phyloP scores from a whole-genome alignment of 164 flowering plant genomes.

The Akebia trifoliata region DNA sequence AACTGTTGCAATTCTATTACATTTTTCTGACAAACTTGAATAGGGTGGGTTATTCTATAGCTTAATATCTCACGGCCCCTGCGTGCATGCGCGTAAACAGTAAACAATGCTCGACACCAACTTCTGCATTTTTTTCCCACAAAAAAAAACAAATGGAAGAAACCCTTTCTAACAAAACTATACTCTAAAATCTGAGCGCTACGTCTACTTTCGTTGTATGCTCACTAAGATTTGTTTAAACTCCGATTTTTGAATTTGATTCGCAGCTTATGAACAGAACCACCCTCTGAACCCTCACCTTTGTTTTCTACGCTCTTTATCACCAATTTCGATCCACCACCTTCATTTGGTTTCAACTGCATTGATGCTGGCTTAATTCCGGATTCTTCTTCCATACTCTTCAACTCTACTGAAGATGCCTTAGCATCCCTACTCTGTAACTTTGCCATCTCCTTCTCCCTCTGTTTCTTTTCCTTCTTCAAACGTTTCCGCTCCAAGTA shows the following conservation, averaged over 20 bases:
- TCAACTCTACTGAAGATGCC: slow-evolving; percentile 20
- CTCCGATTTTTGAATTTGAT: slow-evolving; percentile 12
- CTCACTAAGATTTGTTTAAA: slow-evolving; percentile 5
- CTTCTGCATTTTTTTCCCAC: too few relatives aligned
- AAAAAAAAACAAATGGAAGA: too few relatives aligned
- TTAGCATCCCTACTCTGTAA: slow-evolving; percentile 24
- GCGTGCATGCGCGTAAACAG: too few relatives aligned
- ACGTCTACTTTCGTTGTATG: neutral
- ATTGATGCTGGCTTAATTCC: slow-evolving; percentile 13
- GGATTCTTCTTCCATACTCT: slow-evolving; percentile 20
- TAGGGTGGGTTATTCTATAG: too few relatives aligned
- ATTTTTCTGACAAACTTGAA: too few relatives aligned
- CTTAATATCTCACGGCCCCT: too few relatives aligned
- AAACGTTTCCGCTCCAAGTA: slow-evolving; percentile 62
- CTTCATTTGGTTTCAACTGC: slow-evolving; percentile 32
- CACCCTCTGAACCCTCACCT: slow-evolving; percentile 33
- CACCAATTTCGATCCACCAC: slow-evolving; percentile 25
- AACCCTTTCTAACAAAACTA: too few relatives aligned
- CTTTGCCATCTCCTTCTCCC: slow-evolving; percentile 59
- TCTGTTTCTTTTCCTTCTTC: slow-evolving; percentile 77
- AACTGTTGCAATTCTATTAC: too few relatives aligned
- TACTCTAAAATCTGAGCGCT: too few relatives aligned
- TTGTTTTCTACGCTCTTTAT: slow-evolving; percentile 25
- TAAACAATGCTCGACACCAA: too few relatives aligned
- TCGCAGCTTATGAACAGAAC: slow-evolving; percentile 20